Base-by-base conservation (phyloP, 805 yeast genomes). In the Alloascoidea hylecoeti region DNA sequence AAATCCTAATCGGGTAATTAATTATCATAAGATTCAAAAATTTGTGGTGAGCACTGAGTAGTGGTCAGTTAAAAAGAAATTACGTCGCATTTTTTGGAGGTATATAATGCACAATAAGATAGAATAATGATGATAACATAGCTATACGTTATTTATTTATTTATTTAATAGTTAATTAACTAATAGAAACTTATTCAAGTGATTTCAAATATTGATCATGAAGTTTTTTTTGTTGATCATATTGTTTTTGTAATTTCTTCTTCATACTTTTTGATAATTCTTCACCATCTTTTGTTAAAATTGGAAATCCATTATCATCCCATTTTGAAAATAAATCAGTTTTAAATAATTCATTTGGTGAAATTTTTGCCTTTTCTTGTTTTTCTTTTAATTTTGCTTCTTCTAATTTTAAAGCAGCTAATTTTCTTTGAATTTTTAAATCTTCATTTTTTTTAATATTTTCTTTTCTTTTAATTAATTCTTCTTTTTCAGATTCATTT, bases 221-320 rank as follows among this genome's bases (percentile, higher is more conserved):
- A 28, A 88, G 66, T 64, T 86, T 86, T 52, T 76, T 76, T 56
- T 92, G 98, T 36, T 69, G 77, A 39, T 78, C 84, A 57, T 73
- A 75, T 51, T 68, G 78, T 61, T 92, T 92, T 44, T 63, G 57
- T 46, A 92, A 63, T 61, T 89, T 89, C 71, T 92, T 92, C 42
- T 65, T 64, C 61, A 78, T 74, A 55, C 95, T 82, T 63, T 92
- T 92, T 33, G 92, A 70, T 4, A 92, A 68, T 45, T 81, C 92
- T 47, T 75, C 84, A 9, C 97, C 97, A 5, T 72, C 73, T 23
- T 62, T 66, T 45, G 78, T 83, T 51, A 74, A 76, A 0, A 75
- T 66, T 15, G 98, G 98, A 14, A 92, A 41, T 1, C 98, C 98
- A 27, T 68, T 58, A 17, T 70, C 88, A 53, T 92, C 96, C 82